These are phyloP conservation scores for Paxillus involutus DNA, from an alignment of 768 basidiomycete genomes.

Conservation along the genomic window DNA sequence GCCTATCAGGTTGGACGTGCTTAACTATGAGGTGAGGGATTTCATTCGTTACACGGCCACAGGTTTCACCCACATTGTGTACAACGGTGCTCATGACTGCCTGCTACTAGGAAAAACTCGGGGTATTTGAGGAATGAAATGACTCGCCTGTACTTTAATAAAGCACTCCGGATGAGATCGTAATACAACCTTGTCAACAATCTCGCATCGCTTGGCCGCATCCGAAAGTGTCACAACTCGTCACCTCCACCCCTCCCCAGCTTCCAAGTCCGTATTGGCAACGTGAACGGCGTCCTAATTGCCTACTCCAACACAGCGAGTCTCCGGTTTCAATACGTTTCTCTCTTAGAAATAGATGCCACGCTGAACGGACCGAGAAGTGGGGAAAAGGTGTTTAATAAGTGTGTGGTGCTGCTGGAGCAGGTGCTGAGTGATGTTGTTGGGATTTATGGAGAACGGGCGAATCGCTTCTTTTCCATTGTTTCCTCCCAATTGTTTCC, in stretches of 20 bases:
- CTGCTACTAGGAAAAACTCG: constrained; percentile 63
- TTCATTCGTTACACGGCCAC: no score
- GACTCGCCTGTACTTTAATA: no score
- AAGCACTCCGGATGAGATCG: no score
- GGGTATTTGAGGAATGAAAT: no score
- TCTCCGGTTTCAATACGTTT: constrained; percentile 91
- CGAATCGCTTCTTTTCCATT: constrained; percentile 30
- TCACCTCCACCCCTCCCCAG: constrained; percentile 47
- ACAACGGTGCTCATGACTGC: neutral
- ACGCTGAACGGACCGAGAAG: constrained; percentile 59
- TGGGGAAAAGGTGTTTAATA: constrained; percentile 74
- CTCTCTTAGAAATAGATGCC: constrained; percentile 85
- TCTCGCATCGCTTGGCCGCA: no score
- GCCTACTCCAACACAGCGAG: constrained; percentile 85
- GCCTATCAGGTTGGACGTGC: constrained; percentile 78
- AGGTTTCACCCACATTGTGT: no score
- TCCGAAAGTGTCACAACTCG: no score
- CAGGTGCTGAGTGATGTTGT: constrained; percentile 56
- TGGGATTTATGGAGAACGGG: constrained; percentile 64
- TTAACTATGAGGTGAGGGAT: no score
- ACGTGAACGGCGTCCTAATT: constrained; percentile 93
- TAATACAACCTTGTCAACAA: no score
- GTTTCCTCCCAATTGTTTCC: neutral
- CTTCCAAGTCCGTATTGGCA: constrained; percentile 93
- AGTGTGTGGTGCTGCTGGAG: constrained; percentile 74